Percentiles rank a stretch among this genome's conserved stretches.
Conservation (phyloP, 352 stramenopile genomes). For the Phytophthora meadii region DNA sequence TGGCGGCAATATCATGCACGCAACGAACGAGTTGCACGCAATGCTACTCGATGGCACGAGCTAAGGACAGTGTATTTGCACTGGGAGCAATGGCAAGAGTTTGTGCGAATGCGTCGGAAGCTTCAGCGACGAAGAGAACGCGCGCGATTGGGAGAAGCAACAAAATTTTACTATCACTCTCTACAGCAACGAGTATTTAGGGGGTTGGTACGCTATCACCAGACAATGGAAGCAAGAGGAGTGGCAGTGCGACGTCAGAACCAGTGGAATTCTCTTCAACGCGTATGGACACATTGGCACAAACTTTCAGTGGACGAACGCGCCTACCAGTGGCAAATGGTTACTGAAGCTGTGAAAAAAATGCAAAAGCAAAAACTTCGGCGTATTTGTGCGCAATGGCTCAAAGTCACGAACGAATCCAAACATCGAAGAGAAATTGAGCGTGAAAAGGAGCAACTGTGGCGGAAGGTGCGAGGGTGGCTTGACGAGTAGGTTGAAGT, state of each 20-base stretch:
- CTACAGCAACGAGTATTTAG: slow-evolving; percentile 27
- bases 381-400: slow-evolving; percentile 43
- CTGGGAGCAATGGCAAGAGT: slow-evolving; percentile 53
- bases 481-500: slow-evolving; percentile 45
- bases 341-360: slow-evolving; percentile 6
- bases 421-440: slow-evolving; percentile 38
- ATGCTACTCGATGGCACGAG: slow-evolving; percentile 51
- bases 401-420: slow-evolving; percentile 25
- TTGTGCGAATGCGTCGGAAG: slow-evolving; percentile 31
- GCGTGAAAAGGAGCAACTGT: slow-evolving; percentile 63
- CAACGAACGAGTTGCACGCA: slow-evolving; percentile 37
- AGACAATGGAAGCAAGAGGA: slow-evolving; percentile 22
- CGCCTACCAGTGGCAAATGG: slow-evolving; percentile 17
- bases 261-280: slow-evolving; percentile 41
- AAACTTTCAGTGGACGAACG: slow-evolving; percentile 15
- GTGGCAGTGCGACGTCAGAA: slow-evolving; percentile 42
- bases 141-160: slow-evolving; percentile 29
- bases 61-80: slow-evolving; percentile 45
- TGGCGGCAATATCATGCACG: slow-evolving; percentile 44
- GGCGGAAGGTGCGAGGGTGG: slow-evolving; percentile 70
- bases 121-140: slow-evolving; percentile 34
- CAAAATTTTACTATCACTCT: slow-evolving; percentile 20
- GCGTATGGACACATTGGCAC: slow-evolving; percentile 39
- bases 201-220: slow-evolving; percentile 22
- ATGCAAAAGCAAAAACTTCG: slow-evolving; percentile 28